Percentiles rank a stretch among this genome's conserved stretches.
Evolutionary conservation across 495 filamentous ascomycete genomes (phyloP).

Genomic region (Mytilinidion resinicola): DNA sequence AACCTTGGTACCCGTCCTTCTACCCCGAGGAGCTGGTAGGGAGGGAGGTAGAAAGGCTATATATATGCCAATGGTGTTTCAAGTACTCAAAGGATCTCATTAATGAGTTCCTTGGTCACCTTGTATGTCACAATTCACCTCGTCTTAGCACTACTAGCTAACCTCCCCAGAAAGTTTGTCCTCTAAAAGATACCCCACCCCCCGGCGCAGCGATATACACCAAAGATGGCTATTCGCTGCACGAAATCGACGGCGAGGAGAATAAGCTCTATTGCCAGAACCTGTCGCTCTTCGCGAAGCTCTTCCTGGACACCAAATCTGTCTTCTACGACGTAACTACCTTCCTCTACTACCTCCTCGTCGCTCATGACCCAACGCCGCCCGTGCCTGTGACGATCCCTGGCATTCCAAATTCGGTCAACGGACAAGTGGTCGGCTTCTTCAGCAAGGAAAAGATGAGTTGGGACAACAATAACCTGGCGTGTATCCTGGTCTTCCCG

Average conservation of each 20-base stretch:
- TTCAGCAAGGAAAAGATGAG: conserved; percentile 98
- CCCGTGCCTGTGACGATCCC: background rate
- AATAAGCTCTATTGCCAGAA: conserved; percentile 91
- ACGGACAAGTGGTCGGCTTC: conserved; percentile 71
- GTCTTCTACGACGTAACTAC: conserved; percentile 95
- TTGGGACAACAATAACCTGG: conserved; percentile 97
- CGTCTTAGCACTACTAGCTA: conserved; percentile 21
- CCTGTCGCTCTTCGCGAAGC: conserved; percentile 91
- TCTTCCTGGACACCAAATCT: conserved; percentile 96
- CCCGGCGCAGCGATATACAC: conserved; percentile 47
- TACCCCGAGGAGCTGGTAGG: conserved; percentile 42
- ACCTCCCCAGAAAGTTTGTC: conserved; percentile 39
- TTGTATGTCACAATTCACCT: conserved; percentile 25
- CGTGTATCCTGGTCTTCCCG: conserved; percentile 93
- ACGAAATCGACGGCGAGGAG: conserved; percentile 84
- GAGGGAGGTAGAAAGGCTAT: conserved; percentile 51
- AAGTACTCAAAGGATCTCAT: conserved; percentile 74
- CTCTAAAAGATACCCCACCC: conserved; percentile 33
- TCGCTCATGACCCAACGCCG: conserved; percentile 50
- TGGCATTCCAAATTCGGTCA: conserved; percentile 25
- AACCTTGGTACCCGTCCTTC: conserved; percentile 43
- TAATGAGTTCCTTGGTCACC: conserved; percentile 48
- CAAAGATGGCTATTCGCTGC: conserved; percentile 60
- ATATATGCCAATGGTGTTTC: conserved; percentile 90
- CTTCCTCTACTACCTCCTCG: conserved; percentile 91